Base-by-base conservation (phyloP, 1,284 basidiomycete genomes). In the Albatrellus sp. region DNA sequence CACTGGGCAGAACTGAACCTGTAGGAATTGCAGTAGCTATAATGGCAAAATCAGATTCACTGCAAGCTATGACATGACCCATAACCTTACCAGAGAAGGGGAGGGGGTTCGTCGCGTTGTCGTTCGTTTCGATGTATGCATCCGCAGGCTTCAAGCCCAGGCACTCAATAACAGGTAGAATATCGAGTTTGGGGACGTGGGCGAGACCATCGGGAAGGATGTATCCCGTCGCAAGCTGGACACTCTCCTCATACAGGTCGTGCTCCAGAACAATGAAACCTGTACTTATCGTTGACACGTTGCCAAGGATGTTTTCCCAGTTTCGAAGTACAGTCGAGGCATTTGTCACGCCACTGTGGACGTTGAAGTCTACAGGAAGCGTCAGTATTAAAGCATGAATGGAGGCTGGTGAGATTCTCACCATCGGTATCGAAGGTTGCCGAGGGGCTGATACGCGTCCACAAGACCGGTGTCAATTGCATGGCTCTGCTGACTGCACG, bases 231-330 rank as follows among this genome's bases (percentile, higher is more conserved):
- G 79, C 79, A n/a, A 82, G 62, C 49, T 83, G 75, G 19, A 83
- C 80, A 0, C 71, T 66, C 56, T 82, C 75, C 55, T 76, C 69
- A 64, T 77, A 82, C 37, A 83, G 66, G 57, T 84, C 80, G 55
- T 84, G 80, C 58, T 81, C 81, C 38, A 96, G 75, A 39, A 81
- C 78, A 47, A 84, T 80, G 62, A 84, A 84, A 10, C 80, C 80
- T 9, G 57, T 70, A 51, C 67, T 49, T 43, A 74, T 63, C 3
- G 56, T 53, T 2, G 69, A 61, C 2, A 67, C 73, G 53, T 76
- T 77, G 46, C 61, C 61, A 31, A 80, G 62, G 55, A 84, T 82
- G 48, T 66, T 61, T 50, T 80, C 61, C 76, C 79, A 82, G 63
- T 81, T 81, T 48, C 68, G 60, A 28, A 79, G 59, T 53, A 82